Percentiles rank a stretch among this genome's conserved stretches.
phyloP scores from a whole-genome alignment of 2,329 filamentous ascomycete species.

The Scytalidium lignicola region DNA sequence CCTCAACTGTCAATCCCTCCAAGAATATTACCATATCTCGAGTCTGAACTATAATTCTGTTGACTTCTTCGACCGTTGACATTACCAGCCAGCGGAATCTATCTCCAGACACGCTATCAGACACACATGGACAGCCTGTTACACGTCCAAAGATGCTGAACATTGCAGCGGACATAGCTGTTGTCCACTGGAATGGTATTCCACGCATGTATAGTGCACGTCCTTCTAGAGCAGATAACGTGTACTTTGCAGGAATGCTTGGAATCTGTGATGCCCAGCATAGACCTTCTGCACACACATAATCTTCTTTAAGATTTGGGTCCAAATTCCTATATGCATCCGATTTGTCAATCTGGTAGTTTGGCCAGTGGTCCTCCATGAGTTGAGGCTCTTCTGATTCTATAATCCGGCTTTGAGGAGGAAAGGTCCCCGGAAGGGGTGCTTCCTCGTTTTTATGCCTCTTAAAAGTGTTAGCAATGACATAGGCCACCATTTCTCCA shows the following conservation, averaged over 20 bases:
- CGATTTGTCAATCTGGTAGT: neutral
- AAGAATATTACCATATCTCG: constrained; percentile 6
- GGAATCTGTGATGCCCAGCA: neutral
- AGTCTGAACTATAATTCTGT: neutral
- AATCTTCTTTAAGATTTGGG: neutral
- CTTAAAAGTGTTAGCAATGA: neutral
- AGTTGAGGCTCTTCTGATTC: neutral
- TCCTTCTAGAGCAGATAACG: constrained; percentile 2
- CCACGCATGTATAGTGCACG: constrained; percentile 19
- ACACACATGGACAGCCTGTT: constrained; percentile 12
- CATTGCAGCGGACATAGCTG: constrained; percentile 6
- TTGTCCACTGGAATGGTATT: constrained; percentile 8
- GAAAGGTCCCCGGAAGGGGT: neutral
- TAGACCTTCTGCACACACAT: neutral
- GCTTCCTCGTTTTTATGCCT: neutral
- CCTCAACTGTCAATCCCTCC: constrained; percentile 9
- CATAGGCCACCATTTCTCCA: neutral
- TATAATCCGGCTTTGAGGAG: neutral
- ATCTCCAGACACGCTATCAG: constrained; percentile 10
- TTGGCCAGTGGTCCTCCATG: neutral
- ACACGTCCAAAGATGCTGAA: constrained; percentile 13
- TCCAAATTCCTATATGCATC: neutral
- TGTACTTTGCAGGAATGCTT: constrained; percentile 9
- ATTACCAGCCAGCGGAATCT: constrained; percentile 22
- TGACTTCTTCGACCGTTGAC: constrained; percentile 11